These are phyloP conservation scores for Zygosaccharomyces bailii DNA, from an alignment of 805 yeast genomes.

Conservation along the genomic window DNA sequence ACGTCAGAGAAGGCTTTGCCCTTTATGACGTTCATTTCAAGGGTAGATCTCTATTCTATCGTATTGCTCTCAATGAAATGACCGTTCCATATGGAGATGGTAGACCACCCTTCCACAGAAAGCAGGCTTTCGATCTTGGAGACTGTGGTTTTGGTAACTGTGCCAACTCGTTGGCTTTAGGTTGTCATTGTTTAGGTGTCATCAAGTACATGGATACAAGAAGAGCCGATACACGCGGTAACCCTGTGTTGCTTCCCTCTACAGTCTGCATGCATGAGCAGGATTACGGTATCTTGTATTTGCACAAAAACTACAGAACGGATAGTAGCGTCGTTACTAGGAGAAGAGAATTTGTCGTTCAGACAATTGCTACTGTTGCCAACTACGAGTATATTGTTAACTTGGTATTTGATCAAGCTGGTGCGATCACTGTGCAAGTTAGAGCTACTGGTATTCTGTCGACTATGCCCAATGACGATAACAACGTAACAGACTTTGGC, in stretches of 20 bases:
- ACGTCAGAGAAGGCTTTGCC: constrained; percentile 77
- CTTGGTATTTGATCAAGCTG: constrained; percentile 71
- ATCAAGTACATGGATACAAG: constrained; percentile 68
- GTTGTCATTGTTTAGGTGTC: constrained; percentile 81
- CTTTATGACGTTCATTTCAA: constrained; percentile 68
- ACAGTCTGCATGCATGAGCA: constrained; percentile 80
- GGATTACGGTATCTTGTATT: constrained; percentile 71
- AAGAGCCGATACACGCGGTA: constrained; percentile 56
- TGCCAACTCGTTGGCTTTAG: constrained; percentile 64
- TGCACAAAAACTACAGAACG: constrained; percentile 78
- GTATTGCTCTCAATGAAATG: constrained; percentile 76
- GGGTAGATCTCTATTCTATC: constrained; percentile 72
- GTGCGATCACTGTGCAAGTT: constrained; percentile 71
- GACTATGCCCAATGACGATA: constrained; percentile 76
- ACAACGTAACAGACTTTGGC: constrained; percentile 61
- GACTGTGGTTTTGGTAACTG: constrained; percentile 78
- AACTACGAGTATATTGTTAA: constrained; percentile 78
- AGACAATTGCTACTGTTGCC: constrained; percentile 80
- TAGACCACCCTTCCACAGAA: constrained; percentile 77
- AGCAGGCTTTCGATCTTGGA: constrained; percentile 83
- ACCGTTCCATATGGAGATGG: constrained; percentile 88
- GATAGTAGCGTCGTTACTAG: constrained; percentile 66
- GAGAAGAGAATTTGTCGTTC: constrained; percentile 74
- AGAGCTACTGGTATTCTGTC: constrained; percentile 86
- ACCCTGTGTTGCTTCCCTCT: constrained; percentile 58